These are phyloP conservation scores for Camelina neglecta DNA, from an alignment of 345 rosid species.

Conservation along the genomic window DNA sequence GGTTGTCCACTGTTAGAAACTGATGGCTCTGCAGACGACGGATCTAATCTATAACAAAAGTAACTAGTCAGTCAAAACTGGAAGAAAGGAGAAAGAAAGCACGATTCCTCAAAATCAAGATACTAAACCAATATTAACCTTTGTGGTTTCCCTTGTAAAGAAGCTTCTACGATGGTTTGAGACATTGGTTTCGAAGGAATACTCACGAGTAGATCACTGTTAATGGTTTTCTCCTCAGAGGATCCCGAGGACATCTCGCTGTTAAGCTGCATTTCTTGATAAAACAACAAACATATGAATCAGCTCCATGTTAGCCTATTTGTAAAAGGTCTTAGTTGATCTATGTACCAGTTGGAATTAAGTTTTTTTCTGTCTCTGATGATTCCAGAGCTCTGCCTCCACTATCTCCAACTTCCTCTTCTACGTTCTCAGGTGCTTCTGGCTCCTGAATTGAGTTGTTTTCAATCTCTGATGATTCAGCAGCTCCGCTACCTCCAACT, in stretches of 20 bases:
- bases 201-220: slow-evolving; percentile 40
- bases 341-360: slow-evolving; percentile 25
- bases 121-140: slow-evolving; percentile 49
- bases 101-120: slow-evolving; percentile 15
- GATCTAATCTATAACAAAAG: slow-evolving; percentile 65
- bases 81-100: slow-evolving; percentile 5
- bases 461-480: slow-evolving; percentile 37
- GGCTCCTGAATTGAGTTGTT: slow-evolving; percentile 50
- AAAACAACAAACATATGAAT: slow-evolving; percentile 42
- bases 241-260: slow-evolving; percentile 41
- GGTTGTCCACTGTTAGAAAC: slow-evolving; percentile 39
- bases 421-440: slow-evolving; percentile 42
- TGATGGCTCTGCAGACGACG: slow-evolving; percentile 48
- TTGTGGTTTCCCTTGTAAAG: slow-evolving; percentile 70
- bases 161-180: slow-evolving; percentile 43
- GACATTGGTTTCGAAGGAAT: slow-evolving; percentile 41
- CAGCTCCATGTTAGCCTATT: slow-evolving; percentile 29
- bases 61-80: slow-evolving; percentile 35
- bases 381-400: slow-evolving; percentile 24
- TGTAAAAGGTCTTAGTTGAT: slow-evolving; percentile 14
- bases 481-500: slow-evolving; percentile 28
- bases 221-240: slow-evolving; percentile 40
- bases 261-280: slow-evolving; percentile 67
- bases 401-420: slow-evolving; percentile 37
- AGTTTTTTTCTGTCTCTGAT: slow-evolving; percentile 33